Evolutionary conservation across 2,329 filamentous ascomycete species (phyloP).

Genomic region (Ophiostoma sp.): DNA sequence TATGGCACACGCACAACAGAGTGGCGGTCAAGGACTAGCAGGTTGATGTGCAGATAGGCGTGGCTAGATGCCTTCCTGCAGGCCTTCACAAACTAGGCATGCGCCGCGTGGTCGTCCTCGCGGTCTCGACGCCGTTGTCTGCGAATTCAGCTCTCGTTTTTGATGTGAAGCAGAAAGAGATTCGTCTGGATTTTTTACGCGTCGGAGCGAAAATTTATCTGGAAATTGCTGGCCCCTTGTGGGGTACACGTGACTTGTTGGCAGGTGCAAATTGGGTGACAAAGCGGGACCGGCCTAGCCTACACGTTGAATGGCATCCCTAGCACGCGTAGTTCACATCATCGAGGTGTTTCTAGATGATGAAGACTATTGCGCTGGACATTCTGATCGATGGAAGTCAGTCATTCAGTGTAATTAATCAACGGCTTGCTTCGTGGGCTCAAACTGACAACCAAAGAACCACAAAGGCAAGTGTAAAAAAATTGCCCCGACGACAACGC

Average conservation of each 20-base stretch:
- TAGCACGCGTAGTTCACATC: too few relatives aligned
- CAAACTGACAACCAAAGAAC: too few relatives aligned
- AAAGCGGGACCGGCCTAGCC: too few relatives aligned
- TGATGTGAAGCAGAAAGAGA: not conserved
- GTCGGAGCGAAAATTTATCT: not conserved
- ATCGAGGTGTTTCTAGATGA: too few relatives aligned
- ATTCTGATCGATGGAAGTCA: too few relatives aligned
- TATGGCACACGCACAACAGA: conserved; percentile 3
- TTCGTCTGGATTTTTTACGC: not conserved
- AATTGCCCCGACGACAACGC: too few relatives aligned
- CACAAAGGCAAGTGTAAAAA: too few relatives aligned
- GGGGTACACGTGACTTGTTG: not conserved
- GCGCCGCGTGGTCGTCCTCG: not conserved
- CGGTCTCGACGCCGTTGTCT: not conserved
- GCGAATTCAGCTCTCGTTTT: not conserved
- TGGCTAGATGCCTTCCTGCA: not conserved
- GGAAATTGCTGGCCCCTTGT: not conserved
- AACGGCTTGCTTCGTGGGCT: too few relatives aligned
- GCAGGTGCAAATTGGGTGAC: too few relatives aligned
- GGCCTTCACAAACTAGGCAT: not conserved
- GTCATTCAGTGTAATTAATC: too few relatives aligned
- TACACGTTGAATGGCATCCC: too few relatives aligned
- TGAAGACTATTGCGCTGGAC: too few relatives aligned
- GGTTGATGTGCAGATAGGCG: not conserved
- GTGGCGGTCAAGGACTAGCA: conserved; percentile 2